Percentiles rank a stretch among this genome's conserved stretches.
These are phyloP conservation scores for Colletotrichum cereale DNA, from an alignment of 2,329 filamentous ascomycete genomes.

Conservation along the genomic window DNA sequence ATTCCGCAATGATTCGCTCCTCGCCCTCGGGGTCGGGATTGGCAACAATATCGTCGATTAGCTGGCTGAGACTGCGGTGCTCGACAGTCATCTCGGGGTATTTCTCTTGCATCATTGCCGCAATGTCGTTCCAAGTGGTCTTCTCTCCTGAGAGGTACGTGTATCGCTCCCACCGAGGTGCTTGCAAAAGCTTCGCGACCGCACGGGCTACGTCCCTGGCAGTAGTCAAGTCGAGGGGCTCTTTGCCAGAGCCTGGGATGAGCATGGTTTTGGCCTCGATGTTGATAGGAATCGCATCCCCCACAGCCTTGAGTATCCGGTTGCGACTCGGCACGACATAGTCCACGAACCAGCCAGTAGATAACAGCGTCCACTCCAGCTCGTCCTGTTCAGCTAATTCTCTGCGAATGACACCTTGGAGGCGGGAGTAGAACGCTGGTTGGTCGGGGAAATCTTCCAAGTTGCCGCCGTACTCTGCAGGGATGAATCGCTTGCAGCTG, in stretches of 20 bases:
- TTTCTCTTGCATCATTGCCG: not conserved
- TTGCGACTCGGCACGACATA: constrained; percentile 35
- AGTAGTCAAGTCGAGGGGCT: constrained; percentile 24
- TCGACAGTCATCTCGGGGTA: not conserved
- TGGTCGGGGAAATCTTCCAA: constrained; percentile 39
- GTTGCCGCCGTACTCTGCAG: constrained; percentile 40
- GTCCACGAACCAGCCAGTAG: constrained; percentile 39
- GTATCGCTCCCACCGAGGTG: not conserved
- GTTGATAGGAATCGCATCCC: constrained; percentile 32
- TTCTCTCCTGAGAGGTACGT: constrained; percentile 1
- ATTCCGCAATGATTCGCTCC: constrained; percentile 28
- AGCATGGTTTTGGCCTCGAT: constrained; percentile 8
- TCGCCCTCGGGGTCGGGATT: not conserved
- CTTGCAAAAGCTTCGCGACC: constrained; percentile 17
- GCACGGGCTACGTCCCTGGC: constrained; percentile 34
- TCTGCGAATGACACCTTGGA: constrained; percentile 21
- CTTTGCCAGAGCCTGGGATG: constrained; percentile 22
- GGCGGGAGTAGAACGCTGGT: constrained; percentile 36
- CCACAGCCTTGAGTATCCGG: constrained; percentile 31
- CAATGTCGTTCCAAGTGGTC: not conserved
- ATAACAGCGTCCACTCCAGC: constrained; percentile 41
- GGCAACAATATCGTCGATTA: constrained; percentile 15
- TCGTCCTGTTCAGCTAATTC: constrained; percentile 31
- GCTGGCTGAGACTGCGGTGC: constrained; percentile 20
- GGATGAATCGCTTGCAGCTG: constrained; percentile 41